Evolutionary conservation across 164 flowering plant species (phyloP).

Genomic region (Vitis riparia): DNA sequence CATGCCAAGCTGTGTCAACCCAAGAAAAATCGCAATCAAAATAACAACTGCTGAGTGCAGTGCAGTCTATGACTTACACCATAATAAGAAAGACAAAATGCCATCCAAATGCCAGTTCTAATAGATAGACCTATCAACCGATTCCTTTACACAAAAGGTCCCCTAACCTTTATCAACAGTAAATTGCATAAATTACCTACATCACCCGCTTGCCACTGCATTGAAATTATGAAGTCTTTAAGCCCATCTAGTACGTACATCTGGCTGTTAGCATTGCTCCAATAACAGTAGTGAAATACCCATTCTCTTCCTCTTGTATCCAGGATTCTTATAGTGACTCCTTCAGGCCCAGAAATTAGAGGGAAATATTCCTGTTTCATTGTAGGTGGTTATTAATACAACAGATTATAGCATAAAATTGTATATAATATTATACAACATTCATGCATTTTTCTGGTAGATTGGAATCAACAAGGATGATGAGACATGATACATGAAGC

Average conservation of each 20-base stretch:
- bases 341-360: conserved; percentile 9
- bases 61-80: not conserved
- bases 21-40: not conserved
- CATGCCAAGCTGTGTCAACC: not conserved
- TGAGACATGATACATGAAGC: not conserved
- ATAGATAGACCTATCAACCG: not conserved
- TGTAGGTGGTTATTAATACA: not conserved
- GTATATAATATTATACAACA: not conserved
- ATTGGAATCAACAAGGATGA: not conserved
- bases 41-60: not conserved
- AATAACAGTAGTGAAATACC: conserved; percentile 18
- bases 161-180: not conserved
- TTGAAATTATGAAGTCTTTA: conserved; percentile 13
- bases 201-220: conserved; percentile 28
- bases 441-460: not conserved
- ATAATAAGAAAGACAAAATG: not conserved
- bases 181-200: conserved; percentile 16
- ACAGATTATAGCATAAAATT: not conserved
- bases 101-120: not conserved
- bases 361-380: conserved; percentile 25
- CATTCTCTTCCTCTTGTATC: conserved; percentile 25
- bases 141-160: not conserved
- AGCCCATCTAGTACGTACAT: conserved; percentile 30
- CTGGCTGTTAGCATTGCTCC: conserved; percentile 15
- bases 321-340: conserved; percentile 5